A percentile compares a stretch with the other conserved stretches of the same genome.
Conservation (phyloP, 805 yeast genomes). For the Suhomyces faveliae region DNA sequence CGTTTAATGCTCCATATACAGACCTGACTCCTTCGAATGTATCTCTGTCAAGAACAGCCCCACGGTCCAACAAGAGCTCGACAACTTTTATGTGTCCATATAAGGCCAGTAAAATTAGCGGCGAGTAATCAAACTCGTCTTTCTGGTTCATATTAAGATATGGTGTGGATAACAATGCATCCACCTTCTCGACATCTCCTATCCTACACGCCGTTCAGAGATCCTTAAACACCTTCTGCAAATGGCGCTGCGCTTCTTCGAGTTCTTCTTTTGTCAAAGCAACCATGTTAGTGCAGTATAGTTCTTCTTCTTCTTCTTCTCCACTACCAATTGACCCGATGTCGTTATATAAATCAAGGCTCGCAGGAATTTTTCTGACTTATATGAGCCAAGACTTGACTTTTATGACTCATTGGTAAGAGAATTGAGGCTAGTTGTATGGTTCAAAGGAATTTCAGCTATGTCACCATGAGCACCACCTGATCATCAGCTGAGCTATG, state of each 20-base stretch:
- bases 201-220: constrained; percentile 65
- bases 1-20: constrained; percentile 74
- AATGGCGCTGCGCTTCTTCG: not conserved
- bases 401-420: too few species aligned
- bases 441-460: too few species aligned
- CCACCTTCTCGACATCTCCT: constrained; percentile 68
- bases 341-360: too few species aligned
- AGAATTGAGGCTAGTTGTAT: too few species aligned
- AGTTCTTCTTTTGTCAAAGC: not conserved
- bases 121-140: constrained; percentile 75
- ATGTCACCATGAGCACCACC: too few species aligned
- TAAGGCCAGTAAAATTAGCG: constrained; percentile 66
- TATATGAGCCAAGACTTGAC: too few species aligned
- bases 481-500: too few species aligned
- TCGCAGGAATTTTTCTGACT: too few species aligned
- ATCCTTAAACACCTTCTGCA: constrained; percentile 35
- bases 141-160: constrained; percentile 44
- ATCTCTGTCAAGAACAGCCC: constrained; percentile 77
- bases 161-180: constrained; percentile 48
- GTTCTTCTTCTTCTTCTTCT: too few species aligned
- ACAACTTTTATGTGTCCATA: constrained; percentile 75
- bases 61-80: constrained; percentile 53
- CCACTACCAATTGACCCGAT: too few species aligned
- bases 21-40: constrained; percentile 79
- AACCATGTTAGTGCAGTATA: not conserved